Evolutionary conservation across 73 alveolate species (phyloP).

Genomic region (Blepharisma stoltei): DNA sequence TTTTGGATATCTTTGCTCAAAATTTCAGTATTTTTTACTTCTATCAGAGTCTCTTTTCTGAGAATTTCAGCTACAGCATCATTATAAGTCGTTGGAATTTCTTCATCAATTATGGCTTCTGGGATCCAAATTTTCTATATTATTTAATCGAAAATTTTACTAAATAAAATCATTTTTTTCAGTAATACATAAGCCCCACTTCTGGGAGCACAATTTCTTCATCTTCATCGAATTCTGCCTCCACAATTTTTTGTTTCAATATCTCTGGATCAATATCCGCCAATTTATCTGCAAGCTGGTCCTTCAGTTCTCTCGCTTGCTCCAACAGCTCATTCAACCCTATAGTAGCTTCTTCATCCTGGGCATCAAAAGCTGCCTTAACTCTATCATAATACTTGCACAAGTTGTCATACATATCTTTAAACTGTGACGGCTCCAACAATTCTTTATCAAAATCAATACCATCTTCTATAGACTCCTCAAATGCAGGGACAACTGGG

Average conservation of each 20-base stretch:
- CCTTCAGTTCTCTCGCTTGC: constrained; percentile 1
- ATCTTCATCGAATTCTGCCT: neutral
- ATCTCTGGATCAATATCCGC: neutral
- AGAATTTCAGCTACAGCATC: constrained; percentile 33
- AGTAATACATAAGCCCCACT: no score
- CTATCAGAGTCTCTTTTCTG: neutral
- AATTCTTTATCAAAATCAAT: constrained; percentile 50
- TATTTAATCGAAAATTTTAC: neutral
- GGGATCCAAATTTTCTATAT: neutral
- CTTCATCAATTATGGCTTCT: neutral
- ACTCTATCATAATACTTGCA: neutral
- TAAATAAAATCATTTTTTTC: constrained; percentile 25
- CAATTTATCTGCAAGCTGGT: constrained; percentile 8
- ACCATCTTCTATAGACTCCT: constrained; percentile 34
- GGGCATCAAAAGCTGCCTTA: constrained; percentile 18
- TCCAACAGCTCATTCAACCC: neutral
- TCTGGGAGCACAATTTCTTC: neutral
- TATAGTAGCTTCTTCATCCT: constrained; percentile 14
- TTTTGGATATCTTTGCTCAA: constrained; percentile 23
- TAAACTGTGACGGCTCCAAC: constrained; percentile 33
- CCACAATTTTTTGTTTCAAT: neutral
- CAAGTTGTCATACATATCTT: neutral
- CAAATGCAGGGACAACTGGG: constrained; percentile 24
- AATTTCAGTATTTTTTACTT: constrained; percentile 25
- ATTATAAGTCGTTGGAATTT: neutral